Percentiles rank a stretch among this genome's conserved stretches.
These are phyloP conservation scores for Fusarium verrucosum DNA, from an alignment of 2,329 filamentous ascomycete species.

Conservation along the genomic window DNA sequence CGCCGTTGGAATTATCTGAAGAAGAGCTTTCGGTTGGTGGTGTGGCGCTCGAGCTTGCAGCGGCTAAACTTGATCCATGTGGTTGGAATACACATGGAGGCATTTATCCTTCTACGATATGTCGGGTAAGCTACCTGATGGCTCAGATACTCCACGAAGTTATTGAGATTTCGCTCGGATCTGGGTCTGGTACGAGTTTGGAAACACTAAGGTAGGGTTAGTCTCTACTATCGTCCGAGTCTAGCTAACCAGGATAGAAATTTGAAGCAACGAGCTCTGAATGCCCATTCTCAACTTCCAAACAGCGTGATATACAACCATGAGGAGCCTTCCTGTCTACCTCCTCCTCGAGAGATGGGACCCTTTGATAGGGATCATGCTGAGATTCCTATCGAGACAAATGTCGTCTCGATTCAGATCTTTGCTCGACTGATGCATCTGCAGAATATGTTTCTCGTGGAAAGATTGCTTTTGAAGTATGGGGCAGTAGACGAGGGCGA, in stretches of 20 bases:
- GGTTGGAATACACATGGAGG: neutral
- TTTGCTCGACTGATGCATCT: conserved; percentile 4
- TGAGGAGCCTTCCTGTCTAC: neutral
- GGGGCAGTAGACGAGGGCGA: neutral
- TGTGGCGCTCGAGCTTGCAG: neutral
- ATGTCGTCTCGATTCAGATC: neutral
- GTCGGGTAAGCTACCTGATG: neutral
- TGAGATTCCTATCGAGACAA: neutral
- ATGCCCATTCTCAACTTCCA: neutral
- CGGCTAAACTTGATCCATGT: neutral
- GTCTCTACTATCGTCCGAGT: rapidly evolving
- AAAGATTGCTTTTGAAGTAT: neutral
- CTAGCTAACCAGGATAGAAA: rapidly evolving
- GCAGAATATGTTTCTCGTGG: conserved; percentile 12
- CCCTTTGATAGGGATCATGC: neutral
- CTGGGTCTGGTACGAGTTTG: neutral
- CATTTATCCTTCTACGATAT: neutral
- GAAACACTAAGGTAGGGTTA: neutral
- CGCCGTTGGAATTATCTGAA: neutral
- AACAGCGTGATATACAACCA: neutral
- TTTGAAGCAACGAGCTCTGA: neutral
- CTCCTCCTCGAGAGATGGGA: neutral
- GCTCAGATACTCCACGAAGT: neutral
- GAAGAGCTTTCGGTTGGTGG: conserved; percentile 5
- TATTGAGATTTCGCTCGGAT: neutral